Evolutionary conservation across 1,284 basidiomycete genomes (phyloP).

Genomic region (Mycosarcoma mackinlayi): DNA sequence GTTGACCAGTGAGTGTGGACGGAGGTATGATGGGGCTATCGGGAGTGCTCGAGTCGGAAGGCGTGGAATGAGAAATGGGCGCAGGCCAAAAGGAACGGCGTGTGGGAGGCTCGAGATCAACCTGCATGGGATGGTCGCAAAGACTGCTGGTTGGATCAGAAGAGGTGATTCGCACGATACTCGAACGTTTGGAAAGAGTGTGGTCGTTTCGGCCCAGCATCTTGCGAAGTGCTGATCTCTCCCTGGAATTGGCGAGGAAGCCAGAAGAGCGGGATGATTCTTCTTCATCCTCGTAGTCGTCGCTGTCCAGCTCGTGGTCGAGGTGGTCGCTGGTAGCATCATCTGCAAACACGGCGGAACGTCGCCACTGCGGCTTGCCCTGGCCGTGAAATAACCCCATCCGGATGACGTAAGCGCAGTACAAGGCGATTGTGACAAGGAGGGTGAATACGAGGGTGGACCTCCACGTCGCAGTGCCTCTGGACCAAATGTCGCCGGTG

Average conservation of each 20-base stretch:
- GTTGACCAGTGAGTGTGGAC: not conserved
- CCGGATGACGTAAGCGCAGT: conserved; percentile 8
- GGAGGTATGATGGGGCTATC: conserved; percentile 4
- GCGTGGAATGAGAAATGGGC: conserved; percentile 7
- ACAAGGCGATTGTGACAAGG: conserved; percentile 3
- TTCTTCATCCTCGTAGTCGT: conserved; percentile 48
- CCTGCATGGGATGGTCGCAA: conserved; percentile 50
- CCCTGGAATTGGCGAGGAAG: conserved; percentile 34
- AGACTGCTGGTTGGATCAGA: conserved; percentile 60
- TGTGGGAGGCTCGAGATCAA: conserved; percentile 46
- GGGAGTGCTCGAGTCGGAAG: conserved; percentile 13
- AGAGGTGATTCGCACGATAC: conserved; percentile 53
- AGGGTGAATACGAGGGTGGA: conserved; percentile 10
- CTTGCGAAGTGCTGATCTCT: conserved; percentile 23
- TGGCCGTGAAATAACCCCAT: conserved; percentile 2
- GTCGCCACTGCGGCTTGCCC: conserved; percentile 23
- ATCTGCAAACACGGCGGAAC: conserved; percentile 22
- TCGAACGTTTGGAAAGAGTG: conserved; percentile 23
- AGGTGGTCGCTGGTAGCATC: conserved; percentile 12
- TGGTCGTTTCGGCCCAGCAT: conserved; percentile 22
- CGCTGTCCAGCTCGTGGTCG: conserved; percentile 37
- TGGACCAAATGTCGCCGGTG: conserved; percentile 15
- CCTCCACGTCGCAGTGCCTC: conserved; percentile 17
- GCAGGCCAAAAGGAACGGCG: conserved; percentile 36
- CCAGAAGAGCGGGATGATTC: conserved; percentile 14